Conservation (phyloP, 805 yeast genomes). For the Hanseniaspora valbyensis region DNA sequence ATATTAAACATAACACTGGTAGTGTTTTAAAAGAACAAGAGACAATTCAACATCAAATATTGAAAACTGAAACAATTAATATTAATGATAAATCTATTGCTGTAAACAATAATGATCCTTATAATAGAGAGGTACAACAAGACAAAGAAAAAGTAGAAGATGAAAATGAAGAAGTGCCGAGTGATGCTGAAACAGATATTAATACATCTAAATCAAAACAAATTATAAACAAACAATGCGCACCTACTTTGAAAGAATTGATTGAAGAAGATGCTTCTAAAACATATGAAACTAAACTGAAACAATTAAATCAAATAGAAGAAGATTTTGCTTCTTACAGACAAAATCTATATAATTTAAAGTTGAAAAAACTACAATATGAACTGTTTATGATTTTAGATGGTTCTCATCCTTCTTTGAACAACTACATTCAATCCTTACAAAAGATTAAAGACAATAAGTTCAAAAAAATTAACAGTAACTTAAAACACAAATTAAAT, state of each 20-base stretch:
- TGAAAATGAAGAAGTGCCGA: constrained; percentile 30
- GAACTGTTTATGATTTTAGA: constrained; percentile 78
- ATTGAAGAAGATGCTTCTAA: constrained; percentile 14
- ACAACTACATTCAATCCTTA: constrained; percentile 57
- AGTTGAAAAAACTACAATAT: constrained; percentile 59
- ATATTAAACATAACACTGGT: no score
- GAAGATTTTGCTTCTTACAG: constrained; percentile 74
- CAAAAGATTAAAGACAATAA: constrained; percentile 65
- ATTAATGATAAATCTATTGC: no score
- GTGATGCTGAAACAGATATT: constrained; percentile 37
- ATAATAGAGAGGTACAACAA: no score
- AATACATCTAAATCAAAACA: neutral
- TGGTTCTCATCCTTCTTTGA: constrained; percentile 86
- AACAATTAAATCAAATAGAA: constrained; percentile 49
- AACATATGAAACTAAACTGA: constrained; percentile 43
- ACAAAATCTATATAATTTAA: constrained; percentile 76
- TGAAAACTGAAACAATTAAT: no score
- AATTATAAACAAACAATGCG: neutral
- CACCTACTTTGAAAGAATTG: constrained; percentile 3
- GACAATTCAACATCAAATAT: no score
- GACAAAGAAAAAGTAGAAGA: constrained; percentile 17
- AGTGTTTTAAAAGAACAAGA: no score
- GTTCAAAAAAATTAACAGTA: constrained; percentile 39
- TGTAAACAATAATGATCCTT: no score
- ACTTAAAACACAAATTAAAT: constrained; percentile 54